These are phyloP conservation scores for Coemansia biformis DNA, from an alignment of 192 early-diverging fungal genomes.

Conservation along the genomic window DNA sequence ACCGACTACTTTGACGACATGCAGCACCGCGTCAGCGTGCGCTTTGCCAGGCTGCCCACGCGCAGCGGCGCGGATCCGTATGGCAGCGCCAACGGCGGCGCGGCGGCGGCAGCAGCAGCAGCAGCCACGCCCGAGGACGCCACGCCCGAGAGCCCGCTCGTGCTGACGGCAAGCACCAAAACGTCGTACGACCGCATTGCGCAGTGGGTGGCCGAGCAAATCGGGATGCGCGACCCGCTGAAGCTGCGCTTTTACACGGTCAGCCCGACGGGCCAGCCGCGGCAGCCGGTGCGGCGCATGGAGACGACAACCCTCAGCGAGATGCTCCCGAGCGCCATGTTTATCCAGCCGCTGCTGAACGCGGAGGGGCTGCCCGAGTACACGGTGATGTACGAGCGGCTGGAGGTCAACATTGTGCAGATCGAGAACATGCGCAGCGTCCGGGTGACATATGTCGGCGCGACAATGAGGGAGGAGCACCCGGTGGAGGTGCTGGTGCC, in stretches of 20 bases:
- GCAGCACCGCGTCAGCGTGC: constrained; percentile 60
- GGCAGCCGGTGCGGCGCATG: constrained; percentile 47
- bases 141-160: background rate
- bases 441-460: constrained; percentile 64
- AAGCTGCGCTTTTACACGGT: constrained; percentile 69
- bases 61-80: constrained; percentile 10
- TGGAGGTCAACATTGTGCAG: constrained; percentile 76
- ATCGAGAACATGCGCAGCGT: constrained; percentile 73
- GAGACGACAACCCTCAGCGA: constrained; percentile 52
- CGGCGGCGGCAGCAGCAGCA: background rate
- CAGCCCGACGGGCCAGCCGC: constrained; percentile 21
- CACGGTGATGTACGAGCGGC: constrained; percentile 74
- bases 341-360: constrained; percentile 14
- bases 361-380: constrained; percentile 22
- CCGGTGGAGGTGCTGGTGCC: constrained; percentile 64
- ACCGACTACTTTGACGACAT: constrained; percentile 75
- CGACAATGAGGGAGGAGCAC: constrained; percentile 63
- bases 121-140: constrained; percentile 15
- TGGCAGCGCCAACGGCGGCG: too few species aligned
- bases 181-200: constrained; percentile 53
- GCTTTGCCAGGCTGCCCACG: constrained; percentile 61
- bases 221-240: constrained; percentile 49
- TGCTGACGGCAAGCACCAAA: constrained; percentile 18
- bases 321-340: constrained; percentile 45
- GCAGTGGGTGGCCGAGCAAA: constrained; percentile 53